phyloP scores from a whole-genome alignment of 148 eudicot species.

The Camellia granthamiana region DNA sequence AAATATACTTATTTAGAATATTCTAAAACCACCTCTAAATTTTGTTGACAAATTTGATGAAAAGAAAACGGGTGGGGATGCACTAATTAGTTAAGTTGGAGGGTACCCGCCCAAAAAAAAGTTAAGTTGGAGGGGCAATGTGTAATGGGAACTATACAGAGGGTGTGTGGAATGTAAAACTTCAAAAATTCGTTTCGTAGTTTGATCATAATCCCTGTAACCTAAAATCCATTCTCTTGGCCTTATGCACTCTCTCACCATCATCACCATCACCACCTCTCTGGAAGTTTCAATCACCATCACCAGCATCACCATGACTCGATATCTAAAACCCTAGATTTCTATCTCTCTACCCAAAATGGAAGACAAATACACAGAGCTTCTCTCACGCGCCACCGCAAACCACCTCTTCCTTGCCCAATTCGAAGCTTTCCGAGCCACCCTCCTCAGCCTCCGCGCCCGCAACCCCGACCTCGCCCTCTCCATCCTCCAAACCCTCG shows the following conservation, averaged over 20 bases:
- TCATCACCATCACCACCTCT: neutral
- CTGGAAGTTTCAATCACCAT: neutral
- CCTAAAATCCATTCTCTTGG: too few species aligned
- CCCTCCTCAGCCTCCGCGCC: slow-evolving; percentile 63
- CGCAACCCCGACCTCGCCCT: slow-evolving; percentile 69
- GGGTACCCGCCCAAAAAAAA: too few species aligned
- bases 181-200: too few species aligned
- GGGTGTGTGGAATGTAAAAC: too few species aligned
- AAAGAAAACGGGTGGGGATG: too few species aligned
- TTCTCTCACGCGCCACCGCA: slow-evolving; percentile 51
- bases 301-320: neutral
- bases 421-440: slow-evolving; percentile 88
- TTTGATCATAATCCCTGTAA: neutral
- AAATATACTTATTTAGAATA: too few species aligned
- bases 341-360: neutral
- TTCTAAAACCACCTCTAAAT: too few species aligned
- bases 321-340: neutral
- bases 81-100: too few species aligned
- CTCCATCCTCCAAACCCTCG: slow-evolving; percentile 64
- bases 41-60: too few species aligned
- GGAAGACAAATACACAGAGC: slow-evolving; percentile 57
- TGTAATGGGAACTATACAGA: too few species aligned
- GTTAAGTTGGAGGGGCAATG: too few species aligned
- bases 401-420: slow-evolving; percentile 87
- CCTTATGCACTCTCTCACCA: too few species aligned